A percentile compares a stretch with the other conserved stretches of the same genome.
Conservation (phyloP, 805 yeast genomes). For the Yarrowia sp. region DNA sequence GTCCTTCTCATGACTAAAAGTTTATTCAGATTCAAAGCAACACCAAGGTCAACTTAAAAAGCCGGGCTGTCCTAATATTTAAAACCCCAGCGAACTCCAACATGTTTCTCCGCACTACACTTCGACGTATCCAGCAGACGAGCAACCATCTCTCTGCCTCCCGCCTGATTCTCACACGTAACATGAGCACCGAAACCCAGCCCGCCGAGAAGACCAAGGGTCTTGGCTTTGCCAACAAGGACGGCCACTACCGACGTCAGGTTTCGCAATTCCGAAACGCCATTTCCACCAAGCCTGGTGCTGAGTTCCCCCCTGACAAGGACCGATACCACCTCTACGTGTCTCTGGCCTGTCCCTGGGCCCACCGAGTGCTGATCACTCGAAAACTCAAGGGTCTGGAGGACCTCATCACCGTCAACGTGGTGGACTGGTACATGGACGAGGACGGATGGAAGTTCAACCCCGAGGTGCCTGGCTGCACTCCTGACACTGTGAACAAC, state of each 20-base stretch:
- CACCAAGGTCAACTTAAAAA: constrained; percentile 17
- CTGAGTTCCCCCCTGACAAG: constrained; percentile 73
- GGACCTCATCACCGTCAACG: constrained; percentile 60
- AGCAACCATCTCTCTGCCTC: background rate
- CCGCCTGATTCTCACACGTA: constrained; percentile 16
- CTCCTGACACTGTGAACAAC: constrained; percentile 68
- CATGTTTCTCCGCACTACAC: constrained; percentile 30
- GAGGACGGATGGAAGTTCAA: constrained; percentile 88
- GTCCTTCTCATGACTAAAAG: constrained; percentile 7
- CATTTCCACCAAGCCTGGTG: constrained; percentile 64
- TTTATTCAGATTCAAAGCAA: constrained; percentile 12
- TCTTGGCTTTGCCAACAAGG: constrained; percentile 40
- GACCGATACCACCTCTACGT: constrained; percentile 88
- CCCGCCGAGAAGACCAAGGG: constrained; percentile 28
- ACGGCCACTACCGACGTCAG: constrained; percentile 44
- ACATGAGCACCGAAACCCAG: constrained; percentile 27
- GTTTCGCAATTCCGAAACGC: constrained; percentile 62
- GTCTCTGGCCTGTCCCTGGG: constrained; percentile 95
- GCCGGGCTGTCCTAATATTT: background rate
- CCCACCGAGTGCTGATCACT: constrained; percentile 80
- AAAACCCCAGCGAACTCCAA: background rate
- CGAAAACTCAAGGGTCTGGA: constrained; percentile 75
- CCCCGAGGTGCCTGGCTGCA: constrained; percentile 56
- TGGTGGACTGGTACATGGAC: constrained; percentile 92
- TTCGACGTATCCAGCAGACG: constrained; percentile 15